A percentile compares a stretch with the other conserved stretches of the same genome.
These are phyloP conservation scores for Canariomyces notabilis DNA, from an alignment of 2,329 filamentous ascomycete species.

Conservation along the genomic window DNA sequence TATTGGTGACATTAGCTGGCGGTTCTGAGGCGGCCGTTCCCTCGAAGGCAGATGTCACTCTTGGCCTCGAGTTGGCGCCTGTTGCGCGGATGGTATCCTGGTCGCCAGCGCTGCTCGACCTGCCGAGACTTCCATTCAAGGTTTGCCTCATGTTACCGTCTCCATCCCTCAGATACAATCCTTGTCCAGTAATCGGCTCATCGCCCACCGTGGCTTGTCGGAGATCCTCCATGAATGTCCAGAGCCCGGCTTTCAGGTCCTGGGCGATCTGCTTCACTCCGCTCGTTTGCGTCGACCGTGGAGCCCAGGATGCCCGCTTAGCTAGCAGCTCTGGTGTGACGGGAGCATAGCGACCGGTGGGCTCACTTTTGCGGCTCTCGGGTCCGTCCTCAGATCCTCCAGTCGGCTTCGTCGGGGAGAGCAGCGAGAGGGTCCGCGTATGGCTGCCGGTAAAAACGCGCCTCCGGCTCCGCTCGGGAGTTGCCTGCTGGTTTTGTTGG, in stretches of 20 bases:
- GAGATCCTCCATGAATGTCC: conserved; percentile 93
- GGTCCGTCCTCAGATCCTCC: conserved; percentile 41
- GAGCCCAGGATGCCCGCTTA: conserved; percentile 58
- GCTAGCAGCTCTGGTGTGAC: conserved; percentile 36
- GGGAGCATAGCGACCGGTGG: conserved; percentile 28
- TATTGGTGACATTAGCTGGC: neutral
- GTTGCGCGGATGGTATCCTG: conserved; percentile 46
- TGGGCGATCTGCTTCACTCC: conserved; percentile 73
- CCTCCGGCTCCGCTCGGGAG: conserved; percentile 42
- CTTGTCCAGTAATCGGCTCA: conserved; percentile 63
- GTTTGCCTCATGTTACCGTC: conserved; percentile 33
- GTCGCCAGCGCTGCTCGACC: conserved; percentile 29
- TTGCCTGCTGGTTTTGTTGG: conserved; percentile 39
- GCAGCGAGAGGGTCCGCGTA: conserved; percentile 65
- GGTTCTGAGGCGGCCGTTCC: conserved; percentile 23
- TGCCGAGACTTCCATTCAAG: conserved; percentile 1
- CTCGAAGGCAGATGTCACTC: conserved; percentile 41
- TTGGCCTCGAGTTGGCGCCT: conserved; percentile 35
- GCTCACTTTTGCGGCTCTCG: conserved; percentile 38
- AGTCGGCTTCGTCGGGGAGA: conserved; percentile 61
- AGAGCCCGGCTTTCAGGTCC: conserved; percentile 83
- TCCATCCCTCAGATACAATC: conserved; percentile 27
- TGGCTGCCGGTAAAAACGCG: conserved; percentile 66
- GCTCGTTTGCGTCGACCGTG: conserved; percentile 40
- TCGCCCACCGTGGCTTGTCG: conserved; percentile 94